A percentile compares a stretch with the other conserved stretches of the same genome.
Evolutionary conservation across 495 filamentous ascomycete genomes (phyloP).

Genomic region (Talaromyces ruber): DNA sequence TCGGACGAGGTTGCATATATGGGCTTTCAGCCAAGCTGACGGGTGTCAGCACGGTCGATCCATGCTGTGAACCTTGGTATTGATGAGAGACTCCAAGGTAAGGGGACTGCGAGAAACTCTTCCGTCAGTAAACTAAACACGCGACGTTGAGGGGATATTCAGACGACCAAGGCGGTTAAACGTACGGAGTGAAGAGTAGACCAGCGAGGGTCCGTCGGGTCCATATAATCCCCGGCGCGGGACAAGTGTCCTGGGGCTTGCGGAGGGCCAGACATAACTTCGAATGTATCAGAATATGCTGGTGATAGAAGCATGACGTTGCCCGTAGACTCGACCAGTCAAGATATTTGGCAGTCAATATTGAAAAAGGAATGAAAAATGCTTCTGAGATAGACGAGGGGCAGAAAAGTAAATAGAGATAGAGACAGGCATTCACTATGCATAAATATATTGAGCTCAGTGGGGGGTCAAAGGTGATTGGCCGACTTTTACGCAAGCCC

Average conservation of each 20-base stretch:
- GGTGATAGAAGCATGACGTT: constrained; percentile 4
- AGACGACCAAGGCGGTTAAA: not conserved
- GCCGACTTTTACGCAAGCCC: not conserved
- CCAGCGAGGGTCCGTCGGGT: constrained; percentile 22
- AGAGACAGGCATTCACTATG: not conserved
- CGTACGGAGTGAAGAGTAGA: constrained; percentile 26
- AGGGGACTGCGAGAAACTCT: constrained; percentile 14
- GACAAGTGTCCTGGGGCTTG: constrained; percentile 15
- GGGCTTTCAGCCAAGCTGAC: constrained; percentile 33
- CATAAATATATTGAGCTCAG: not conserved
- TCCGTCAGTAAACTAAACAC: not conserved
- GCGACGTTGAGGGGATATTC: not conserved
- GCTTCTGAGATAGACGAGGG: not conserved
- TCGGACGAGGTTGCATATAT: constrained; percentile 19
- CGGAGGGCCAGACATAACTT: constrained; percentile 4
- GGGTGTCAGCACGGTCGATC: constrained; percentile 24
- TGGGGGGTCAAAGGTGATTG: not conserved
- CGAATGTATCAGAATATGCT: not conserved
- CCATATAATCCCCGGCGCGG: constrained; percentile 24
- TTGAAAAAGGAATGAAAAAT: not conserved
- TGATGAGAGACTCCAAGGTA: constrained; percentile 21
- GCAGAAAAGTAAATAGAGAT: not conserved
- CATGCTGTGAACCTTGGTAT: constrained; percentile 25
- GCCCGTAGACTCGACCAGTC: not conserved
- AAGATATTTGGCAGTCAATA: not conserved